Evolutionary conservation across 2,329 filamentous ascomycete genomes (phyloP), one percentile per base, ranked within the genome.

Genomic region (Penicillium brasilianum): DNA sequence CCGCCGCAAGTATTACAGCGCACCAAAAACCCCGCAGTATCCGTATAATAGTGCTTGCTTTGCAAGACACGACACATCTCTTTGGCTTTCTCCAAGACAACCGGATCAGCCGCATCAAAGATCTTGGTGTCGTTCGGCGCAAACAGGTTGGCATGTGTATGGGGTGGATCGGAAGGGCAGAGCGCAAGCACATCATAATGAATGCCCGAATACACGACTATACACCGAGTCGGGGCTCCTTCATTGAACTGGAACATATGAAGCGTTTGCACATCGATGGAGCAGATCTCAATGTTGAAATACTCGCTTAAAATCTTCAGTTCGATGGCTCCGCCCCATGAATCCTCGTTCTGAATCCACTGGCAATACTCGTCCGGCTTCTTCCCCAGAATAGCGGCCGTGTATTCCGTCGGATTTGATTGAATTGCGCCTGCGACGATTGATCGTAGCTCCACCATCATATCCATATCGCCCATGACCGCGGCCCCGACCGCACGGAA

Each of bases 311-410:
- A 80, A 60, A 97, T 94, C 59, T 88, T 88, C 20, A 98, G 84
- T 76, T 98, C 94, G 66, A 97, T 97, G 6, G 88, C 92, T 5
- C 94, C 94, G 55, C 94, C 94, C 94, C 94, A 98, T 0, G 89
- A 88, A 69, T 94, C 88, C 22, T 89, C 87, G 22, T 88, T 87
- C 65, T 90, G 88, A 66, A 98, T 96, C 83, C 90, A 92, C 25
- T 83, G 81, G 71, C 91, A 95, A 76, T 98, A 98, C 34, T 88
- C 85, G 57, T 88, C 83, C 0, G 90, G 90, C 59, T 86, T 82
- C 62, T 84, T 84, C 61, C 94, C 92, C 1, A 98, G 82, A 36
- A 97, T 87, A 0, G 87, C 93, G 66, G 89, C 87, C 16, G 84
- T 88, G 80, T 93, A 98, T 54, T 87, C 82, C 0, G 88, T 85